Evolutionary conservation across 2,329 filamentous ascomycete species (phyloP).

Genomic region (Periconia digitata): DNA sequence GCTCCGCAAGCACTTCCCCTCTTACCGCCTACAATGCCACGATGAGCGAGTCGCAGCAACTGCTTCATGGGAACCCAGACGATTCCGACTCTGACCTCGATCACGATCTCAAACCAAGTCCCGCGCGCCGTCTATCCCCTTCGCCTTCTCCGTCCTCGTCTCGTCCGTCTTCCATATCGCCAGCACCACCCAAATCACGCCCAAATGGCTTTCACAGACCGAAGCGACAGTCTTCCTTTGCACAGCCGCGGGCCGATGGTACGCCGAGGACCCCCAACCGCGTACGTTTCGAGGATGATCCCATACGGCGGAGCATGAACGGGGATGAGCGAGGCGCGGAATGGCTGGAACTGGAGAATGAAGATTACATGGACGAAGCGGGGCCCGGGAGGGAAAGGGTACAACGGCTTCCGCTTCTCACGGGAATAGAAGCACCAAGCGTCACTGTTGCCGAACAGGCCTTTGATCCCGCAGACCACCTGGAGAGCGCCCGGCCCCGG

Average conservation of each 20-base stretch:
- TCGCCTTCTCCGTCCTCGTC: conserved; percentile 28
- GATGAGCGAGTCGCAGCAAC: conserved; percentile 44
- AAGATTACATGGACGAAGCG: conserved; percentile 59
- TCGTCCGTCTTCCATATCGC: conserved; percentile 31
- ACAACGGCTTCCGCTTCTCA: conserved; percentile 70
- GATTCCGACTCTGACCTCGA: conserved; percentile 20
- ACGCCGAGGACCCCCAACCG: conserved; percentile 68
- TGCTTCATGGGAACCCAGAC: conserved; percentile 35
- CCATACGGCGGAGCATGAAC: conserved; percentile 34
- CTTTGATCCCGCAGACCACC: conserved; percentile 59
- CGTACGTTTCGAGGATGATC: conserved; percentile 67
- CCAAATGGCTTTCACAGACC: conserved; percentile 23
- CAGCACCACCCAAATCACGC: conserved; percentile 22
- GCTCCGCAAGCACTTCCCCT: background rate
- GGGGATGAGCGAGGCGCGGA: conserved; percentile 31
- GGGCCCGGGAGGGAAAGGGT: conserved; percentile 43
- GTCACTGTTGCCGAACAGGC: conserved; percentile 66
- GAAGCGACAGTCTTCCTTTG: conserved; percentile 48
- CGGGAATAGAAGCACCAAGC: conserved; percentile 79
- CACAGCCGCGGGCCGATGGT: conserved; percentile 49
- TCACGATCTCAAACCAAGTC: conserved; percentile 2
- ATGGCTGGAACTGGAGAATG: conserved; percentile 59
- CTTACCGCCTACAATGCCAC: conserved; percentile 32
- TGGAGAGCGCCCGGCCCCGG: conserved; percentile 71
- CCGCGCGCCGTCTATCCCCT: conserved; percentile 19